Base-by-base conservation (phyloP, 768 basidiomycete genomes). In the Russula olivacea region DNA sequence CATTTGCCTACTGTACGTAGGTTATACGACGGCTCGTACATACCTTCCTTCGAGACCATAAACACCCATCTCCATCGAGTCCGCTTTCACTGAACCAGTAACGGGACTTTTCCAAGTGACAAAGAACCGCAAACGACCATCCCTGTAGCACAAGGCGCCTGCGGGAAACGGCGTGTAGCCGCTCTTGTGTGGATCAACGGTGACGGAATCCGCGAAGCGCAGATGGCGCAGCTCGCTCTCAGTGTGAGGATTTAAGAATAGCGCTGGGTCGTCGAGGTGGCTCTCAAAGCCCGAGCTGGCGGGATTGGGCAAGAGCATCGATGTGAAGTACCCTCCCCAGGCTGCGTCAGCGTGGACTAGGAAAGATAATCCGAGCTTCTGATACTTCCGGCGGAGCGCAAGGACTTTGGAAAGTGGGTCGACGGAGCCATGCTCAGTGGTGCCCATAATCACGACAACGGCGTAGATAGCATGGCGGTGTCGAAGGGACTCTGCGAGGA, bases 31-130 rank as follows among this genome's bases (percentile, higher is more conserved):
- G 4, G 28, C 4, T 28, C 17, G 4, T 32, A 45, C 17, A 30
- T 30, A 61, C 80, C 79, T 80, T 61, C 80, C 80, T 66, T 80
- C 79, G 28, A 81, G 69, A 2, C 80, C 80, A 63, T 79, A 80
- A 0, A 76, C 67, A 0, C 80, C 80, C 30, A 80, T 77, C 54
- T 69, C 76, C 57, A 36, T 53, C 73, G 74, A 0, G 53, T 72
- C 19, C 60, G 64, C 36, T 68, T 69, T 21, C 64, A 67, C 30
- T 69, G 73, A 66, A 72, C 73, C 65, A 73, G 67, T 57, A 70
- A 74, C 25, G 71, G 76, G 52, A 62, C 69, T 68, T n/a, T 70
- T 69, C 77, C 76, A 78, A 0, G 76, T 79, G 17, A 79, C 58
- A 43, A 80, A 64, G 53, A 68, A 74, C 21, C 74, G 61, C 69